These are phyloP conservation scores for Rhazya stricta DNA, from an alignment of 257 asterid genomes.

Conservation along the genomic window DNA sequence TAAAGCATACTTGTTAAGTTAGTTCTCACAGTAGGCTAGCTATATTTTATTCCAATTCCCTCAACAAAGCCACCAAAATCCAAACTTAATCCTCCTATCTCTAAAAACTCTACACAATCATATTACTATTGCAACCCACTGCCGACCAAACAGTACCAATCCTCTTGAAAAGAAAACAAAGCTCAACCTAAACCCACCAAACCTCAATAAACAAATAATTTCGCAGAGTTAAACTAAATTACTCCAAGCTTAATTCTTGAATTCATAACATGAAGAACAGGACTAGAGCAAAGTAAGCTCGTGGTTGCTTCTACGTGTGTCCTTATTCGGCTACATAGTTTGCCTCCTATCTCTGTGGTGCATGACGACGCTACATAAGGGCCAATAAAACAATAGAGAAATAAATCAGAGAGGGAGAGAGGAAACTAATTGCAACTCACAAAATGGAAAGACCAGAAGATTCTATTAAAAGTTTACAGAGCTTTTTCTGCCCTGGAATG, in stretches of 20 bases:
- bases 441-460: too few relatives aligned
- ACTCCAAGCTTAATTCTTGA: constrained; percentile 10
- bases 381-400: background rate
- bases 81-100: background rate
- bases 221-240: background rate
- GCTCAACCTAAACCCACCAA: background rate
- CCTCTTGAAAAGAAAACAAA: background rate
- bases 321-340: background rate
- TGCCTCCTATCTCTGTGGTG: background rate
- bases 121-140: background rate
- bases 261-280: background rate
- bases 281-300: background rate
- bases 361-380: background rate
- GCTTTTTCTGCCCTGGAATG: too few relatives aligned
- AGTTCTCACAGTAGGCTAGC: background rate
- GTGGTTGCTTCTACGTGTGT: background rate
- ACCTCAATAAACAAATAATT: background rate
- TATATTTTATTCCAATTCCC: background rate
- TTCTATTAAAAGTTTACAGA: too few relatives aligned
- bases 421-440: too few relatives aligned
- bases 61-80: background rate
- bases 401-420: background rate
- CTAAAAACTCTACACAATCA: background rate
- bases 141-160: background rate
- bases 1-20: background rate